phyloP scores from a whole-genome alignment of 2,329 filamentous ascomycete species.

The Penicillium glabrum region DNA sequence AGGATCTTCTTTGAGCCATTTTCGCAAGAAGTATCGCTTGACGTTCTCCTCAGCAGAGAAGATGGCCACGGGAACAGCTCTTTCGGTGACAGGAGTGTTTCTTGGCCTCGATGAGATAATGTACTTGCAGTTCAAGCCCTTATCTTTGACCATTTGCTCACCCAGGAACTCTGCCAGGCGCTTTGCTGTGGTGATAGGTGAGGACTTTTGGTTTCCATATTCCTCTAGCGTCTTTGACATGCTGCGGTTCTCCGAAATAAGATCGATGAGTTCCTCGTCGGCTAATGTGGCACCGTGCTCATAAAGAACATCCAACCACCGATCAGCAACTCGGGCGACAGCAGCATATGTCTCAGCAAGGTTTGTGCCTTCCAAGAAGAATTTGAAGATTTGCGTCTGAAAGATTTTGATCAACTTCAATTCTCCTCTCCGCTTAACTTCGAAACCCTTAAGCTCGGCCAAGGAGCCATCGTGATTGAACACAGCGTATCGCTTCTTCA shows the following conservation, averaged over 20 bases:
- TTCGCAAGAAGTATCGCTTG: slow-evolving; percentile 85
- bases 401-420: slow-evolving; percentile 99
- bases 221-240: slow-evolving; percentile 98
- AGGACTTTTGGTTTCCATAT: slow-evolving; percentile 93
- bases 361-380: slow-evolving; percentile 89
- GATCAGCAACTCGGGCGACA: slow-evolving; percentile 92
- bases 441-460: slow-evolving; percentile 94
- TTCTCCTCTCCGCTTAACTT: slow-evolving; percentile 95
- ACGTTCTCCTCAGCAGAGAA: slow-evolving; percentile 90
- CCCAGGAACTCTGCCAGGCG: slow-evolving; percentile 94
- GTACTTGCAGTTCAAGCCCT: slow-evolving; percentile 98
- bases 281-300: slow-evolving; percentile 85
- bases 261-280: slow-evolving; percentile 95
- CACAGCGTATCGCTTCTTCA: slow-evolving; percentile 98
- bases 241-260: slow-evolving; percentile 99
- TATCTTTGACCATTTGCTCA: slow-evolving; percentile 99
- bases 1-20: slow-evolving; percentile 94
- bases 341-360: slow-evolving; percentile 85
- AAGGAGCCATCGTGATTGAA: slow-evolving; percentile 98
- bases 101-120: slow-evolving; percentile 89
- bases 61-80: slow-evolving; percentile 92
- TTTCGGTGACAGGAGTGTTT: slow-evolving; percentile 88
- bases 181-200: slow-evolving; percentile 97
- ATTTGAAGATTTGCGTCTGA: slow-evolving; percentile 98
- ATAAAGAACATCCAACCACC: slow-evolving; percentile 93